phyloP scores from a whole-genome alignment of 768 basidiomycete species.

The Pleurotus pulmonarius region DNA sequence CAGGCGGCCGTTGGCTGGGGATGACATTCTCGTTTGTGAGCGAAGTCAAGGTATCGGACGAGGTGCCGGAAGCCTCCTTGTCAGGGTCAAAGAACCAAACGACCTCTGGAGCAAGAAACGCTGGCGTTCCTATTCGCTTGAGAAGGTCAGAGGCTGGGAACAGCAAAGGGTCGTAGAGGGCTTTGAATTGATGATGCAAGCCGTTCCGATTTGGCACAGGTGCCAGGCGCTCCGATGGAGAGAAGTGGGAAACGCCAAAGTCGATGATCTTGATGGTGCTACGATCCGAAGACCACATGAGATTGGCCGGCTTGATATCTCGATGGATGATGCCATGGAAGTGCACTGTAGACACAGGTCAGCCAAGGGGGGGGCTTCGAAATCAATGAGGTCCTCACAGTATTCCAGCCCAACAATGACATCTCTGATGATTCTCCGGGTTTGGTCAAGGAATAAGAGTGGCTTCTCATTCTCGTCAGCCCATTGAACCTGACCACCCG shows the following conservation, averaged over 20 bases:
- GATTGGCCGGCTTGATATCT: constrained; percentile 93
- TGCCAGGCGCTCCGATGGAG: neutral
- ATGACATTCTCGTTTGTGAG: constrained; percentile 6
- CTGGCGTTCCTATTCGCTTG: constrained; percentile 37
- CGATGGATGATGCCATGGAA: constrained; percentile 67
- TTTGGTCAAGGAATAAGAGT: constrained; percentile 31
- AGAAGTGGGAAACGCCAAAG: constrained; percentile 81
- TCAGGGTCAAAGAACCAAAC: constrained; percentile 32
- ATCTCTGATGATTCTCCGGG: constrained; percentile 37
- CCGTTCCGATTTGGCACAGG: neutral
- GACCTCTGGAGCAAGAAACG: constrained; percentile 42
- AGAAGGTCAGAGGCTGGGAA: constrained; percentile 35
- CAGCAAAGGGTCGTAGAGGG: constrained; percentile 20
- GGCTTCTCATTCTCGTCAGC: constrained; percentile 25
- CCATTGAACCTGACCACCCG: constrained; percentile 41
- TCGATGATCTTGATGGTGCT: constrained; percentile 92
- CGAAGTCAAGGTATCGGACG: constrained; percentile 18
- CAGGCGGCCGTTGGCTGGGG: constrained; percentile 29
- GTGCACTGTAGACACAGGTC: constrained; percentile 16
- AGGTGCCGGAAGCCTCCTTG: constrained; percentile 15
- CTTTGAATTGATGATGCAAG: neutral
- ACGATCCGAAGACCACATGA: constrained; percentile 76
- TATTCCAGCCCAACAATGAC: constrained; percentile 40
- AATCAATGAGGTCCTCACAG: constrained; percentile 21
- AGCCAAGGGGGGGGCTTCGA: neutral